Conservation (phyloP, 352 stramenopile genomes). For the Peronospora destructor region DNA sequence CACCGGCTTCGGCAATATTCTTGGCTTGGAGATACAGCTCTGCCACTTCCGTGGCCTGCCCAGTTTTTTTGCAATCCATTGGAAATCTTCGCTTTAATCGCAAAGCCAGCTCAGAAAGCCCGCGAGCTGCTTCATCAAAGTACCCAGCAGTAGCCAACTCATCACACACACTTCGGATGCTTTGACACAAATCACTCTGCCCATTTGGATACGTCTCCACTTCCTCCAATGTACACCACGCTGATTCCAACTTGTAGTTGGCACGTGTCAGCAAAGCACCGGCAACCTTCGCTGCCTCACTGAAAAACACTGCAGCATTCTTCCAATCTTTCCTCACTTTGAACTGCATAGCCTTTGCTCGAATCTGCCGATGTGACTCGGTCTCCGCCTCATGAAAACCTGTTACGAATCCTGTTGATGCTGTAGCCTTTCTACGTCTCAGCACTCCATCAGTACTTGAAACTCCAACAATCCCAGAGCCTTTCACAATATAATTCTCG, state of each 20-base stretch:
- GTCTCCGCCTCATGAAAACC: constrained; percentile 12
- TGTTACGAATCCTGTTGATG: constrained; percentile 6
- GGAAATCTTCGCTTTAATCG: constrained; percentile 60
- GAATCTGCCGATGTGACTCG: constrained; percentile 43
- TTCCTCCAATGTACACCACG: constrained; percentile 61
- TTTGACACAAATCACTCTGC: constrained; percentile 33
- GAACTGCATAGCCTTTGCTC: constrained; percentile 53
- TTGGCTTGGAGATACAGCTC: constrained; percentile 51
- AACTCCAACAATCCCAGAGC: constrained; percentile 2
- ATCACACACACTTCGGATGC: constrained; percentile 50
- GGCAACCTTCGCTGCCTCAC: constrained; percentile 39
- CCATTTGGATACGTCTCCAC: constrained; percentile 31
- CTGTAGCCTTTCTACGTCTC: constrained; percentile 12
- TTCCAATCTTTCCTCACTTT: constrained; percentile 74
- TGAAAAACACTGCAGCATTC: constrained; percentile 41
- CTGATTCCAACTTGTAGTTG: constrained; percentile 56
- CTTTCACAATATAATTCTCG: constrained; percentile 35
- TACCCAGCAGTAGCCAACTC: constrained; percentile 48
- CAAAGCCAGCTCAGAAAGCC: constrained; percentile 49
- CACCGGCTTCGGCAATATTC: constrained; percentile 46
- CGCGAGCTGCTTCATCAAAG: constrained; percentile 60
- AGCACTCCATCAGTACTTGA: constrained; percentile 4
- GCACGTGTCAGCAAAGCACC: constrained; percentile 33
- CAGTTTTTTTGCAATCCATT: constrained; percentile 32
- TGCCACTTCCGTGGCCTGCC: constrained; percentile 33